Conservation (phyloP, 129 eudicot species). For the Centella asiatica region DNA sequence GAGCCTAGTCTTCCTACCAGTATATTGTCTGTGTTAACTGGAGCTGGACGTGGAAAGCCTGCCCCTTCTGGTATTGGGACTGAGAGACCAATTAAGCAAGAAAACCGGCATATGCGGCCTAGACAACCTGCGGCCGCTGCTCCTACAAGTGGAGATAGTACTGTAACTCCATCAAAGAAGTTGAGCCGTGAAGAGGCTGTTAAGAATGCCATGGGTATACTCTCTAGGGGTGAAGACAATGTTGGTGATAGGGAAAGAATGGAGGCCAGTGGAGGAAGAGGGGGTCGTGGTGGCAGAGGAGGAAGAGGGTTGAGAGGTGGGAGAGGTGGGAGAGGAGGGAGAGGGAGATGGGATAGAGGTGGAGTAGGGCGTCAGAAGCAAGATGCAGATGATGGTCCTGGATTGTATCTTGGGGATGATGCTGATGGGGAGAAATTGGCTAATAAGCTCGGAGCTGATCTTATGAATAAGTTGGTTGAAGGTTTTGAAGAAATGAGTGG, state of each 20-base stretch:
- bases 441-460: constrained; percentile 39
- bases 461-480: constrained; percentile 43
- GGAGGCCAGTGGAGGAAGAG: constrained; percentile 13
- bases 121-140: background rate
- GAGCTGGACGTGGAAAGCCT: constrained; percentile 52
- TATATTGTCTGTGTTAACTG: constrained; percentile 26
- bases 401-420: constrained; percentile 22
- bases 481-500: constrained; percentile 53
- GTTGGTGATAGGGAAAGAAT: constrained; percentile 17
- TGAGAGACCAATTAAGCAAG: constrained; percentile 33
- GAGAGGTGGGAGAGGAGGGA: constrained; percentile 9
- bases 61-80: background rate
- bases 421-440: constrained; percentile 40
- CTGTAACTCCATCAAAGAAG: constrained; percentile 11
- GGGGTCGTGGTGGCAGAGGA: constrained; percentile 30
- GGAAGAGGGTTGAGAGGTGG: constrained; percentile 19
- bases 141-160: background rate
- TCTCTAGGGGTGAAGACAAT: constrained; percentile 25
- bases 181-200: constrained; percentile 50
- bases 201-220: constrained; percentile 38
- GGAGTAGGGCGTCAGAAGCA: constrained; percentile 17
- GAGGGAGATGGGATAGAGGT: constrained; percentile 23
- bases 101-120: constrained; percentile 53
- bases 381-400: constrained; percentile 23
- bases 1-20: constrained; percentile 19